A percentile compares a stretch with the other conserved stretches of the same genome.
phyloP scores from a whole-genome alignment of 805 yeast species.

The Brettanomyces custersianus region DNA sequence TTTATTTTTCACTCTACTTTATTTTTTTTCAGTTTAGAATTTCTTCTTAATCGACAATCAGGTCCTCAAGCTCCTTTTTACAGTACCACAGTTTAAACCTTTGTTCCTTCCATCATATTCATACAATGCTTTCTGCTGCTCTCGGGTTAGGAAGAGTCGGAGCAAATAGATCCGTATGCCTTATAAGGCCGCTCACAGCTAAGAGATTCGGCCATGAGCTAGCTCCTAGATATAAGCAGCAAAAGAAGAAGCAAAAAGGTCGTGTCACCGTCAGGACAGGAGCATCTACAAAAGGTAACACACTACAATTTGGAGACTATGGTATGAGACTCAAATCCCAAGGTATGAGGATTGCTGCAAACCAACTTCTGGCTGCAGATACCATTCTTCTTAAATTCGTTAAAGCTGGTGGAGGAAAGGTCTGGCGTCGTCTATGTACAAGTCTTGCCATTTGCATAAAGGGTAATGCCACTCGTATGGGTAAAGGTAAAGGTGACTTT shows the following conservation, averaged over 20 bases:
- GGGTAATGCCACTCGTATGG: slow-evolving; percentile 99
- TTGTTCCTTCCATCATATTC: too few species aligned
- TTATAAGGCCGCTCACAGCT: background rate
- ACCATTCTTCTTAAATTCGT: slow-evolving; percentile 74
- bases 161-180: too few species aligned
- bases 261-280: slow-evolving; percentile 92
- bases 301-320: slow-evolving; percentile 69
- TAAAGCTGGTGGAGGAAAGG: slow-evolving; percentile 65
- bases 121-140: too few species aligned
- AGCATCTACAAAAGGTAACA: slow-evolving; percentile 84
- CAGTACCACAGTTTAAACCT: too few species aligned
- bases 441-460: slow-evolving; percentile 88
- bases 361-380: slow-evolving; percentile 87
- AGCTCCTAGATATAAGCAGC: slow-evolving; percentile 65
- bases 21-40: too few species aligned
- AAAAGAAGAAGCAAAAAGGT: slow-evolving; percentile 83
- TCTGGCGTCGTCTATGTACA: slow-evolving; percentile 75
- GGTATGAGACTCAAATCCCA: slow-evolving; percentile 86
- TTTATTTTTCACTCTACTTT: too few species aligned
- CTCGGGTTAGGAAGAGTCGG: too few species aligned
- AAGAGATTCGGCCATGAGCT: slow-evolving; percentile 46
- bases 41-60: too few species aligned
- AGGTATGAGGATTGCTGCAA: slow-evolving; percentile 79
- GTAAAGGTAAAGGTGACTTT: slow-evolving; percentile 97
- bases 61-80: too few species aligned